Evolutionary conservation across 225 moss, liverwort and hornwort species (phyloP), one percentile per base, ranked within the genome.

Genomic region (Physcomitrellopsis africana): DNA sequence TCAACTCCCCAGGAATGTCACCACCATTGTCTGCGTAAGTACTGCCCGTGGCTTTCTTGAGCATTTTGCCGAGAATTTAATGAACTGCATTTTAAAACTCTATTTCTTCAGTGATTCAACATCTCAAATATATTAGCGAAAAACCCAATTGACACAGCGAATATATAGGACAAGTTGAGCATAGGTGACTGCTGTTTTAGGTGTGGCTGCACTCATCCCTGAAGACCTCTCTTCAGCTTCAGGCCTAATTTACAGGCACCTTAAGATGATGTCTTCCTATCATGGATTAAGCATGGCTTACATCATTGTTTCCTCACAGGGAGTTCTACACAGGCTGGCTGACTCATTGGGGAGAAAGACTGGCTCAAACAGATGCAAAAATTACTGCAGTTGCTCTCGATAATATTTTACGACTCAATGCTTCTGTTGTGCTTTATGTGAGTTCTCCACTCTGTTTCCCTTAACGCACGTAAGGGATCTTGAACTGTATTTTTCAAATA

Each of bases 311-410:
- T 58, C 53, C 56, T 80, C 42, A 63, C 89, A 92, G 94, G 81
- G 94, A 94, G 65, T 94, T 94, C 61, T 94, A 94, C 76, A 92
- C 92, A 4, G 94, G 94, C 45, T 94, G 92, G 92, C 84, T 92
- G 61, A 94, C 90, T 63, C 94, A 92, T 75, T 94, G 92, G 94
- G 92, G 94, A 29, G 92, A 94, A 81, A 76, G 66, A 18, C 53
- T 90, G 47, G 87, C 87, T 58, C 82, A 86, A 61, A 90, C 89
- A 44, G 89, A 90, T 73, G 82, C 90, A 19, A 46, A 70, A 20
- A 80, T 70, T 79, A 86, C 85, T 76, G 75, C 94, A 74, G 46
- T 79, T 65, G 84, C 90, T 60, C 83, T 94, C 61, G 90, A 92
- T 67, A 76, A 72, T 72, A 29, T 94, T 65, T 75, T 94, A 73